Conservation (phyloP, 306 rosid genomes). For the Cucumis hystrix region DNA sequence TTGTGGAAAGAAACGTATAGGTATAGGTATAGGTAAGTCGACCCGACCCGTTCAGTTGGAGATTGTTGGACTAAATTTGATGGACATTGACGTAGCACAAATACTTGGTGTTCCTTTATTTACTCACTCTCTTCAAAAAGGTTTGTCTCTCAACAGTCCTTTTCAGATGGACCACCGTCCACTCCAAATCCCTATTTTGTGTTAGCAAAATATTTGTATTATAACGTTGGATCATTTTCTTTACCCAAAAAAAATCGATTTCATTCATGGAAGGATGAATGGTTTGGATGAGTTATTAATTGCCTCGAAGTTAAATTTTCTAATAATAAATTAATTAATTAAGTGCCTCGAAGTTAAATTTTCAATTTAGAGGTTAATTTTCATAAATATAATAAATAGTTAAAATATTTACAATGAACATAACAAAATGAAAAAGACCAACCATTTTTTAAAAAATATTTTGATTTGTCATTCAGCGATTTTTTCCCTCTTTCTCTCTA, state of each 20-base stretch:
- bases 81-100: not conserved
- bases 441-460: too few species aligned
- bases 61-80: not conserved
- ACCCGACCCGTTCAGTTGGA: not conserved
- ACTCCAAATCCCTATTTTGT: not conserved
- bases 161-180: not conserved
- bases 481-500: too few species aligned
- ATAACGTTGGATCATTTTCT: not conserved
- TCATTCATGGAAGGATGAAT: not conserved
- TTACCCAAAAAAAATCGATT: not conserved
- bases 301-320: too few species aligned
- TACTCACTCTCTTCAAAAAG: not conserved
- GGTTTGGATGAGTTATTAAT: not conserved
- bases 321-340: too few species aligned
- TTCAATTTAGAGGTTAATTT: too few species aligned
- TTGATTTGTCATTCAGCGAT: too few species aligned
- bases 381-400: too few species aligned
- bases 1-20: not conserved
- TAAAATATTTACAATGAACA: too few species aligned
- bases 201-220: not conserved
- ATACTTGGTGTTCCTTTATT: conserved; percentile 1
- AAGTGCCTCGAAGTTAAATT: too few species aligned
- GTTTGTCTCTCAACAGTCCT: not conserved
- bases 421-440: too few species aligned
- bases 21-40: not conserved